phyloP scores from a whole-genome alignment of 148 eudicot species.

The Selenicereus undatus region DNA sequence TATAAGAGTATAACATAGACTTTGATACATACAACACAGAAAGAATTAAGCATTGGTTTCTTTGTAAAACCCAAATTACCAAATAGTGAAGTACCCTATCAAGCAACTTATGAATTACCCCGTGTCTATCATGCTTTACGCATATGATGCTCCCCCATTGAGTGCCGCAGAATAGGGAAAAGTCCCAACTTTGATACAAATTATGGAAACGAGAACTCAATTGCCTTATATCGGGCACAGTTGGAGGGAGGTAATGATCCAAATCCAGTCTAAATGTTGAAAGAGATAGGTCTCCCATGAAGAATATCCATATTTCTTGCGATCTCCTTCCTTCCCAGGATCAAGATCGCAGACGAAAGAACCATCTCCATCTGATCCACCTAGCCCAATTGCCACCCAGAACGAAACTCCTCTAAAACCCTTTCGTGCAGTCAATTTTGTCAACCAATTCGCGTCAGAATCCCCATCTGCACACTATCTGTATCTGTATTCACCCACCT shows the following conservation, averaged over 20 bases:
- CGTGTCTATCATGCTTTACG: no score
- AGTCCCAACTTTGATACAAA: background rate
- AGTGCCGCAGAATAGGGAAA: background rate
- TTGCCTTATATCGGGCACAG: background rate
- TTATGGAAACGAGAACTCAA: background rate
- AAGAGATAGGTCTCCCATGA: background rate
- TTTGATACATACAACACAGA: no score
- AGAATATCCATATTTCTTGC: background rate
- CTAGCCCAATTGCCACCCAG: slow-evolving; percentile 16
- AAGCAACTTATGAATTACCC: no score
- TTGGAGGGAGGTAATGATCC: background rate
- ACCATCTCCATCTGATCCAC: slow-evolving; percentile 4
- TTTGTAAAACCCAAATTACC: no score
- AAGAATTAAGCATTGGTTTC: no score
- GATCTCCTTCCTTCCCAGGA: background rate
- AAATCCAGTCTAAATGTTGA: background rate
- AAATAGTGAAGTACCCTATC: no score
- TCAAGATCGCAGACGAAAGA: background rate
- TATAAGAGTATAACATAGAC: no score
- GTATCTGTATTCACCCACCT: slow-evolving; percentile 4
- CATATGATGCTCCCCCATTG: background rate
- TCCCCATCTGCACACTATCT: slow-evolving; percentile 23
- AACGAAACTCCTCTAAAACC: slow-evolving; percentile 2
- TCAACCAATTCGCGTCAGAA: slow-evolving; percentile 30
- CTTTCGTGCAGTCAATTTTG: slow-evolving; percentile 21